Conservation (phyloP, 1,284 basidiomycete genomes). For the Sanguinoderma infundibulare region DNA sequence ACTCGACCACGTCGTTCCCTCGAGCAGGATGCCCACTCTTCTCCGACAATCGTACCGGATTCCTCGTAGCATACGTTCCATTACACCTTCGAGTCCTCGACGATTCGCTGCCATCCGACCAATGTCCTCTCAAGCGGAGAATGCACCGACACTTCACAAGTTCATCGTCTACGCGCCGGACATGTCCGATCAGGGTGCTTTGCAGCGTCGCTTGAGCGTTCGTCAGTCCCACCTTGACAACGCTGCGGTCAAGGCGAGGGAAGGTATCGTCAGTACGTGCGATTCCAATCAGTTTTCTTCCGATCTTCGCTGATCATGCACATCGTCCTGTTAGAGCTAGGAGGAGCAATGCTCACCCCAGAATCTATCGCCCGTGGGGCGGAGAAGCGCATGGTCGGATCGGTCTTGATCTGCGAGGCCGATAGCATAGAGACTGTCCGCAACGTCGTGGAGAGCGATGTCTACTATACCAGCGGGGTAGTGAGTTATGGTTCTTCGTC, state of each 20-base stretch:
- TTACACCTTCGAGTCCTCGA: neutral
- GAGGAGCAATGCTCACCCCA: conserved; percentile 32
- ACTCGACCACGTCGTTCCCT: neutral
- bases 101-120: neutral
- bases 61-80: no score
- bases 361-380: conserved; percentile 26
- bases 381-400: conserved; percentile 35
- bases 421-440: conserved; percentile 33
- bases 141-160: conserved; percentile 22
- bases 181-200: conserved; percentile 39
- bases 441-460: conserved; percentile 34
- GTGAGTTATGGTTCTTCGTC: conserved; percentile 25
- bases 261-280: conserved; percentile 36
- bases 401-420: conserved; percentile 35
- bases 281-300: neutral
- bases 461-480: conserved; percentile 36
- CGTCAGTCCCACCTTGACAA: conserved; percentile 38
- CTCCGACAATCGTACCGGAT: neutral
- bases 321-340: conserved; percentile 19
- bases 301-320: neutral
- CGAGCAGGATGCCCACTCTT: neutral
- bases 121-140: conserved; percentile 10
- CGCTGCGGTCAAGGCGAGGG: conserved; percentile 23
- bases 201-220: conserved; percentile 39
- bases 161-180: conserved; percentile 47